These are phyloP conservation scores for Colletotrichum graminicola DNA, from an alignment of 2,329 filamentous ascomycete genomes.

Conservation along the genomic window DNA sequence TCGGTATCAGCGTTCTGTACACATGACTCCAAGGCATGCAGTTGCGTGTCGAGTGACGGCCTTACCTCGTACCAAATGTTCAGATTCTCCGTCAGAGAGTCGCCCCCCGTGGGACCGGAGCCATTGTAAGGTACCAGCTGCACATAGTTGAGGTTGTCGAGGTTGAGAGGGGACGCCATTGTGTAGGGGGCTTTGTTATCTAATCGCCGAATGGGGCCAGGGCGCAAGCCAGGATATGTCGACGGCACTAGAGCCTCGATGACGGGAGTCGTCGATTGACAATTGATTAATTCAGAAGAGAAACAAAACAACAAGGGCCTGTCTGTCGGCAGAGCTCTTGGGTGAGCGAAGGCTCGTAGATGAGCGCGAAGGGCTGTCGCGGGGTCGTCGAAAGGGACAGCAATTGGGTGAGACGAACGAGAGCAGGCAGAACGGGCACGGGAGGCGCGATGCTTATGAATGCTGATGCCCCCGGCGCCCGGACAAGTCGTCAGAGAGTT, in stretches of 20 bases:
- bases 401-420: slow-evolving; percentile 20
- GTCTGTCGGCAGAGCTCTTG: slow-evolving; percentile 30
- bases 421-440: not conserved
- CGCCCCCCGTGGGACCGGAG: slow-evolving; percentile 73
- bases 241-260: not conserved
- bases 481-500: slow-evolving; percentile 28
- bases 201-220: slow-evolving; percentile 24
- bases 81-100: slow-evolving; percentile 75
- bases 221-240: not conserved
- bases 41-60: not conserved
- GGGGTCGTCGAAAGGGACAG: slow-evolving; percentile 23
- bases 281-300: not conserved
- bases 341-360: slow-evolving; percentile 28
- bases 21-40: not conserved
- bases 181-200: slow-evolving; percentile 14
- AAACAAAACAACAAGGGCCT: slow-evolving; percentile 19
- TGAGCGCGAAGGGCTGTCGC: slow-evolving; percentile 31
- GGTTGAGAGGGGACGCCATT: slow-evolving; percentile 52
- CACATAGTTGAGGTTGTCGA: slow-evolving; percentile 59
- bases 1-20: slow-evolving; percentile 46
- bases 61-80: slow-evolving; percentile 83
- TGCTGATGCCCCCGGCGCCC: slow-evolving; percentile 25
- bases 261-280: not conserved
- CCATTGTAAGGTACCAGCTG: slow-evolving; percentile 72
- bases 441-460: slow-evolving; percentile 42